Percentiles rank a stretch among this genome's conserved stretches.
Evolutionary conservation across 371 early-diverging fungal genomes (phyloP).

Genomic region (Apophysomyces sp.): DNA sequence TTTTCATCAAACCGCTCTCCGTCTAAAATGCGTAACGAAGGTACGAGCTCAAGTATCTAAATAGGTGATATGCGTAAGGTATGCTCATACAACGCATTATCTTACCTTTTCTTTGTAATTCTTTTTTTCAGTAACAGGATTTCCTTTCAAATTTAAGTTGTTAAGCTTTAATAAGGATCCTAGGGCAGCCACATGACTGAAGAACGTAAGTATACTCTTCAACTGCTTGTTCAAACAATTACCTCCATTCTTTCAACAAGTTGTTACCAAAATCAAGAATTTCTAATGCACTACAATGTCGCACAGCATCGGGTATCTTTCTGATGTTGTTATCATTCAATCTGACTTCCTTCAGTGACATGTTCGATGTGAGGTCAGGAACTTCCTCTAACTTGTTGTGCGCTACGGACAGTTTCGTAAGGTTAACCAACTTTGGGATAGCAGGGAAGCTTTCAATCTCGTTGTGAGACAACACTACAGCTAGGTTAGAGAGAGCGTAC

Average conservation of each 20-base stretch:
- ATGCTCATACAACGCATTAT: not conserved
- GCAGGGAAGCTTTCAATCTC: slow-evolving; percentile 59
- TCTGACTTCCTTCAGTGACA: slow-evolving; percentile 69
- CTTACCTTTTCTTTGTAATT: slow-evolving; percentile 66
- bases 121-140: slow-evolving; percentile 67
- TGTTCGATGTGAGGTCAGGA: slow-evolving; percentile 64
- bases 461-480: slow-evolving; percentile 79
- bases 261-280: slow-evolving; percentile 81
- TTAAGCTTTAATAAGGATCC: slow-evolving; percentile 57
- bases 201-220: not conserved
- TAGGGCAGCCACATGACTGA: slow-evolving; percentile 63
- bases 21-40: slow-evolving; percentile 77
- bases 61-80: not conserved
- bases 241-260: slow-evolving; percentile 58
- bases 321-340: slow-evolving; percentile 77
- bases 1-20: slow-evolving; percentile 80
- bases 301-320: slow-evolving; percentile 61
- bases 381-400: slow-evolving; percentile 70
- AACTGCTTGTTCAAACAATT: not conserved
- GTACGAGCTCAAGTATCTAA: slow-evolving; percentile 62
- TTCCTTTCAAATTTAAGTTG: slow-evolving; percentile 81
- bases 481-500: not conserved
- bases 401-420: slow-evolving; percentile 76
- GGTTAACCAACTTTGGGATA: slow-evolving; percentile 51
- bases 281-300: slow-evolving; percentile 56